phyloP scores from a whole-genome alignment of 768 basidiomycete genomes.

The Lentinula edodes region DNA sequence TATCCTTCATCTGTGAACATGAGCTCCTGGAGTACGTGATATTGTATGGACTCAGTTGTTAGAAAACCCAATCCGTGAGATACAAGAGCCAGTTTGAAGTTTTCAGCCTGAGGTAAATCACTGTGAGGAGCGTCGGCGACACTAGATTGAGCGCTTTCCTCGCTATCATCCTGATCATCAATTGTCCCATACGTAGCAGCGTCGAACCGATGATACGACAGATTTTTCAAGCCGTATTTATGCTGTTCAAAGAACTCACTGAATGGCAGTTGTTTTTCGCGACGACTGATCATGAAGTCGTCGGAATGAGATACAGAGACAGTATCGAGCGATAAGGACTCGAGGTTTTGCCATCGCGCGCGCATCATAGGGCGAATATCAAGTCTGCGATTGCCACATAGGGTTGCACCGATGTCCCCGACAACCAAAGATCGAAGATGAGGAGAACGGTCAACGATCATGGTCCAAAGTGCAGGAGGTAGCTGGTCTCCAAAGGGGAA shows the following conservation, averaged over 20 bases:
- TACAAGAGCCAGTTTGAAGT: too few relatives aligned
- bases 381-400: slow-evolving; percentile 10
- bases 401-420: slow-evolving; percentile 11
- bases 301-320: not conserved
- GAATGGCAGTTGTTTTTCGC: not conserved
- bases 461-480: slow-evolving; percentile 41
- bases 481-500: slow-evolving; percentile 7
- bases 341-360: slow-evolving; percentile 17
- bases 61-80: not conserved
- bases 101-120: too few relatives aligned
- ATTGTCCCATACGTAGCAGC: not conserved
- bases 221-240: not conserved
- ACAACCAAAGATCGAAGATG: slow-evolving; percentile 38
- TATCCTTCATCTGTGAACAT: not conserved
- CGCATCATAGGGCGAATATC: slow-evolving; percentile 14
- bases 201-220: not conserved
- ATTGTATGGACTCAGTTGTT: not conserved
- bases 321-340: slow-evolving; percentile 6
- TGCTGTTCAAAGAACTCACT: not conserved
- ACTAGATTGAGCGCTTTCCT: too few relatives aligned
- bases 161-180: too few relatives aligned
- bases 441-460: slow-evolving; percentile 42
- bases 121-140: too few relatives aligned
- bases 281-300: not conserved
- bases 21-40: not conserved